phyloP scores from a whole-genome alignment of 1,139 yeast genomes.

The Protomyces arabidopsidicola region DNA sequence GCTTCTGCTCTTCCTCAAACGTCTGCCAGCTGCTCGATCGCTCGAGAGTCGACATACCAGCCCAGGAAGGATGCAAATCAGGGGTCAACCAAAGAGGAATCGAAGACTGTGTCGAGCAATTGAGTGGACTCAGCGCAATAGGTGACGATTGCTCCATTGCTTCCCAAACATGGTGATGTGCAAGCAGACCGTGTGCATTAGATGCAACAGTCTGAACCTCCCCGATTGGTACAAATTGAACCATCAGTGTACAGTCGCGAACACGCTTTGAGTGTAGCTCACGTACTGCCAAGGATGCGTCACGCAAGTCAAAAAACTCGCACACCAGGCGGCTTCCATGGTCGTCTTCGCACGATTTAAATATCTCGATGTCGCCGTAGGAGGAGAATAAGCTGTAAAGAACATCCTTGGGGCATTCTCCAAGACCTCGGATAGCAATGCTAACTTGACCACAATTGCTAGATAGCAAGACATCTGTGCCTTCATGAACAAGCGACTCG shows the following conservation, averaged over 20 bases:
- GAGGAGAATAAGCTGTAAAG: slow-evolving; percentile 32
- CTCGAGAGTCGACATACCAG: neutral
- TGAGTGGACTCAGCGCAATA: neutral
- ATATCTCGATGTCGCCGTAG: slow-evolving; percentile 37
- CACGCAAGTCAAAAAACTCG: slow-evolving; percentile 42
- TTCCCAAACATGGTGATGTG: neutral
- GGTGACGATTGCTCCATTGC: neutral
- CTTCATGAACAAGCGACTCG: slow-evolving; percentile 7
- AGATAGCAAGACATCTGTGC: slow-evolving; percentile 31
- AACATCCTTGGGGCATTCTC: slow-evolving; percentile 25
- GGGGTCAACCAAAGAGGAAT: neutral
- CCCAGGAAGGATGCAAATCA: neutral
- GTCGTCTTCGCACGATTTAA: slow-evolving; percentile 31
- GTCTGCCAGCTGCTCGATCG: neutral
- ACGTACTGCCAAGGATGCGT: slow-evolving; percentile 37
- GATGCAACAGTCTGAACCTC: neutral
- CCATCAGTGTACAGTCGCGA: slow-evolving; percentile 28
- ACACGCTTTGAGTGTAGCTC: slow-evolving; percentile 32
- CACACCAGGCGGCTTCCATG: slow-evolving; percentile 36
- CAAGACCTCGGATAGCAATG: slow-evolving; percentile 28
- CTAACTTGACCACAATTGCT: slow-evolving; percentile 32
- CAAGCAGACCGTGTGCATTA: neutral
- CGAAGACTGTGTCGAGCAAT: neutral
- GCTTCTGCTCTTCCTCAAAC: neutral
- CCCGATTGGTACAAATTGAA: neutral